Percentiles rank a stretch among this genome's conserved stretches.
phyloP scores from a whole-genome alignment of 116 monocot species.

The Cymodocea nodosa region DNA sequence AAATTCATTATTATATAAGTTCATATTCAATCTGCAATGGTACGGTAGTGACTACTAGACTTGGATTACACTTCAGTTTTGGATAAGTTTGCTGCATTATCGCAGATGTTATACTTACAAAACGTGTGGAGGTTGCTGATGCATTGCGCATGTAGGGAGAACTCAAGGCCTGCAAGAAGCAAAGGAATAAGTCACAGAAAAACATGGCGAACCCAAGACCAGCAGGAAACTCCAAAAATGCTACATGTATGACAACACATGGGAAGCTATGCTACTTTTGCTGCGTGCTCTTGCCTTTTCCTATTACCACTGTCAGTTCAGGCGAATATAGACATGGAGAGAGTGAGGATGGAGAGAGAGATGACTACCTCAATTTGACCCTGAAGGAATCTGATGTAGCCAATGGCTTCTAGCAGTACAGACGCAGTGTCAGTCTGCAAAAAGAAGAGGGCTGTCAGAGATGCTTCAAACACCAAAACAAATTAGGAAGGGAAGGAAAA shows the following conservation, averaged over 20 bases:
- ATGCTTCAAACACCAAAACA: slow-evolving; percentile 10
- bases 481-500: slow-evolving; percentile 1
- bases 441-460: slow-evolving; percentile 18
- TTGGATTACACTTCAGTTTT: too few species aligned
- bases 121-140: slow-evolving; percentile 18
- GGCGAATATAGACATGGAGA: neutral
- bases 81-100: too few species aligned
- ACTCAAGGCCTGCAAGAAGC: slow-evolving; percentile 56
- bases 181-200: slow-evolving; percentile 8
- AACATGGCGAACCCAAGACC: neutral
- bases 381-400: slow-evolving; percentile 97
- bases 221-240: slow-evolving; percentile 29
- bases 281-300: slow-evolving; percentile 25
- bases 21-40: too few species aligned
- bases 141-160: slow-evolving; percentile 71
- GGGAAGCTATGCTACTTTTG: slow-evolving; percentile 23
- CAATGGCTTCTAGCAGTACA: slow-evolving; percentile 91
- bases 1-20: too few species aligned
- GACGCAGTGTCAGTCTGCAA: slow-evolving; percentile 98
- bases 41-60: too few species aligned
- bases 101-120: slow-evolving; percentile 4
- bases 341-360: slow-evolving; percentile 6
- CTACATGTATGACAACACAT: slow-evolving; percentile 19
- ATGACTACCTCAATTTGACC: slow-evolving; percentile 69
- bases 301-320: too few species aligned